Conservation (phyloP, 2,329 filamentous ascomycete species). For the Didymella pinodella region DNA sequence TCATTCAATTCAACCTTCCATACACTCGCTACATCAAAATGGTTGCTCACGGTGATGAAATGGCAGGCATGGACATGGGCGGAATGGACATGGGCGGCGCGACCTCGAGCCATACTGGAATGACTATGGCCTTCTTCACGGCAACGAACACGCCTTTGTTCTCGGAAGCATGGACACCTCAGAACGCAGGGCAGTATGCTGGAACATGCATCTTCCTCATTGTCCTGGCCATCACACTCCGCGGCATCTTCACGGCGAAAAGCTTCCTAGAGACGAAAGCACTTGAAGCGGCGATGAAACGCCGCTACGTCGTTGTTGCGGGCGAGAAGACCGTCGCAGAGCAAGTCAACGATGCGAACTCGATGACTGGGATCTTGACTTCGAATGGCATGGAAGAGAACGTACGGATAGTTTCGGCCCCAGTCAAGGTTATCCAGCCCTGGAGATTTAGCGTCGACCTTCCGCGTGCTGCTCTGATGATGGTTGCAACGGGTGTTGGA, state of each 20-base stretch:
- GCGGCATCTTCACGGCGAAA: constrained; percentile 75
- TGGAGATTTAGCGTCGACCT: constrained; percentile 86
- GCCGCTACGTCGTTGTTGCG: constrained; percentile 78
- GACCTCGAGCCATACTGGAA: constrained; percentile 42
- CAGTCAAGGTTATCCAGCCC: constrained; percentile 64
- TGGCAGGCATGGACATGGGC: constrained; percentile 29
- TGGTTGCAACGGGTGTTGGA: constrained; percentile 75
- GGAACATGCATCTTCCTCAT: constrained; percentile 93
- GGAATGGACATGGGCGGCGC: constrained; percentile 30
- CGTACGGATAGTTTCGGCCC: constrained; percentile 74
- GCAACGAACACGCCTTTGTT: constrained; percentile 69
- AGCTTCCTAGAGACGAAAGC: constrained; percentile 68
- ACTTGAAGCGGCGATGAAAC: constrained; percentile 73
- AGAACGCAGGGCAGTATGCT: constrained; percentile 74
- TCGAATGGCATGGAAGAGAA: constrained; percentile 83
- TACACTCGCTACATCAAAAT: constrained; percentile 25
- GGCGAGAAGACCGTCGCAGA: constrained; percentile 68
- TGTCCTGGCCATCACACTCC: constrained; percentile 73
- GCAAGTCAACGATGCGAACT: constrained; percentile 62
- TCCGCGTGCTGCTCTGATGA: constrained; percentile 73
- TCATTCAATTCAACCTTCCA: neutral
- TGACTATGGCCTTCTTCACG: constrained; percentile 71
- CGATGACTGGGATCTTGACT: constrained; percentile 71
- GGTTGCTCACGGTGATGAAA: constrained; percentile 42
- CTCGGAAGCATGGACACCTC: constrained; percentile 77